Percentiles rank a stretch among this genome's conserved stretches.
phyloP scores from a whole-genome alignment of 2,329 filamentous ascomycete species.

The Colletotrichum sp. region DNA sequence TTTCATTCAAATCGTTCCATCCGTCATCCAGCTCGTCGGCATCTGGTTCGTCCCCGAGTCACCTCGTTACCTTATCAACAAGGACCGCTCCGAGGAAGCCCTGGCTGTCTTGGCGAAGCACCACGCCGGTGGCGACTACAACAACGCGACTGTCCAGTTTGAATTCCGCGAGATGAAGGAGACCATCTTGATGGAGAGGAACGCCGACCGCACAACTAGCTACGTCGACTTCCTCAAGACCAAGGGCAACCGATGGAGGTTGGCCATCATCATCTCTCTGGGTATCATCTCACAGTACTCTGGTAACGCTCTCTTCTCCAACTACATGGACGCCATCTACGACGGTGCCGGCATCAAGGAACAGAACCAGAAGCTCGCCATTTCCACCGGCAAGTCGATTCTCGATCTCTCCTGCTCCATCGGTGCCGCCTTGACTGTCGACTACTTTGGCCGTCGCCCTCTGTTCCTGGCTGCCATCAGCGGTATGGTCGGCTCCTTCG shows the following conservation, averaged over 20 bases:
- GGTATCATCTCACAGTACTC: constrained; percentile 72
- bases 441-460: constrained; percentile 55
- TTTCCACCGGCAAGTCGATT: constrained; percentile 61
- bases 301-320: constrained; percentile 69
- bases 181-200: constrained; percentile 62
- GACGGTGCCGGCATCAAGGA: constrained; percentile 62
- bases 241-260: constrained; percentile 66
- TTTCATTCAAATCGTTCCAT: constrained; percentile 66
- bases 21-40: constrained; percentile 64
- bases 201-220: constrained; percentile 49
- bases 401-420: constrained; percentile 63
- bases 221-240: constrained; percentile 68
- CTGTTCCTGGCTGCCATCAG: constrained; percentile 55
- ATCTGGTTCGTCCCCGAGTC: constrained; percentile 73
- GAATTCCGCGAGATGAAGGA: constrained; percentile 71
- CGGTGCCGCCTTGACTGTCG: constrained; percentile 52
- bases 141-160: constrained; percentile 66
- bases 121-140: constrained; percentile 64
- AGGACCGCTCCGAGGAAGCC: constrained; percentile 67
- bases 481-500: constrained; percentile 53
- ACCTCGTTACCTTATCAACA: constrained; percentile 67
- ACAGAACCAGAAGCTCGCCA: constrained; percentile 59
- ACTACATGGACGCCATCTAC: constrained; percentile 69
- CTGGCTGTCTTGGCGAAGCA: constrained; percentile 64
- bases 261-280: constrained; percentile 65